These are phyloP conservation scores for Suhomyces chickasaworum DNA, from an alignment of 1,139 yeast species.

Conservation along the genomic window DNA sequence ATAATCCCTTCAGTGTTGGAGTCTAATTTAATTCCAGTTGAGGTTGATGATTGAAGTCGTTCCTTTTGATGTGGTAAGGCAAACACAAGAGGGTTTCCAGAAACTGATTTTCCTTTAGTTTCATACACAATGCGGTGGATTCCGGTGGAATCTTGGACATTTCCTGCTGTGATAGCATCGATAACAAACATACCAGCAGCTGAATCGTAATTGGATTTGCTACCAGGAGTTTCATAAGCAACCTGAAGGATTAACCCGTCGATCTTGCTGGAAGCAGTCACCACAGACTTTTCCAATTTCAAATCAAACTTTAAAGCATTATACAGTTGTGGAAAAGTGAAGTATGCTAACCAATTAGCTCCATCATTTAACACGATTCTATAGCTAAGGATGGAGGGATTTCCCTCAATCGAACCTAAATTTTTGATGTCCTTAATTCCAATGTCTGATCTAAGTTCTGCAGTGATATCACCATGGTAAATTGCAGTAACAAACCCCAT, in stretches of 20 bases:
- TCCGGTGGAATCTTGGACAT: constrained; percentile 41
- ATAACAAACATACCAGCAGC: constrained; percentile 44
- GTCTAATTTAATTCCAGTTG: constrained; percentile 52
- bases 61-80: constrained; percentile 65
- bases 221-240: constrained; percentile 44
- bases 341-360: constrained; percentile 61
- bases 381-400: constrained; percentile 51
- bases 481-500: constrained; percentile 58
- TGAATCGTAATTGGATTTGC: constrained; percentile 32
- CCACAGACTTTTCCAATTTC: constrained; percentile 29
- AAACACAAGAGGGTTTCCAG: constrained; percentile 57
- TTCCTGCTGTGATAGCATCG: constrained; percentile 35
- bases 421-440: constrained; percentile 51
- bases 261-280: constrained; percentile 47
- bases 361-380: constrained; percentile 54
- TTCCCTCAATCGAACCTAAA: constrained; percentile 45
- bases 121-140: constrained; percentile 54
- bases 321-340: constrained; percentile 46
- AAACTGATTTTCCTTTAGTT: constrained; percentile 53
- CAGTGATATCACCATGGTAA: constrained; percentile 59
- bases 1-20: constrained; percentile 71
- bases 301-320: constrained; percentile 24
- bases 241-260: constrained; percentile 63
- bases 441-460: constrained; percentile 53
- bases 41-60: constrained; percentile 30